Evolutionary conservation across 2,329 filamentous ascomycete genomes (phyloP).

Genomic region (Coleophoma eucalyptorum): DNA sequence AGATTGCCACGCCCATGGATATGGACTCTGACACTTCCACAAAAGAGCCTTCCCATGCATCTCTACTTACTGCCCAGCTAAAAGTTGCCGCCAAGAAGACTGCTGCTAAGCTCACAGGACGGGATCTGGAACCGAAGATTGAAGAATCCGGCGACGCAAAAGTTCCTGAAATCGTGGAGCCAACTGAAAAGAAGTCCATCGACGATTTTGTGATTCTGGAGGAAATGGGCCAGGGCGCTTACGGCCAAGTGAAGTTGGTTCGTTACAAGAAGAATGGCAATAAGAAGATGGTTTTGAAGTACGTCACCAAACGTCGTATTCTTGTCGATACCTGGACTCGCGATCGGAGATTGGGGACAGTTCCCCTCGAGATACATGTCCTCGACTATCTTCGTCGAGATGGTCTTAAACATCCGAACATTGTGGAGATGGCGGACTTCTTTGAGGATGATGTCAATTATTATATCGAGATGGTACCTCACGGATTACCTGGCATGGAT

Average conservation of each 20-base stretch:
- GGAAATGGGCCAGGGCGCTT: conserved; percentile 97
- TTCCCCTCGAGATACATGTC: conserved; percentile 95
- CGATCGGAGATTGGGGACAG: conserved; percentile 87
- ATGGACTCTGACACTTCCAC: conserved; percentile 48
- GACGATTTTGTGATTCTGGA: conserved; percentile 89
- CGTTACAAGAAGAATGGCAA: conserved; percentile 72
- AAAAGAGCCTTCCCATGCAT: conserved; percentile 34
- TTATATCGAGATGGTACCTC: conserved; percentile 97
- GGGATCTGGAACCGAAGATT: conserved; percentile 20
- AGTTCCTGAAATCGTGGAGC: conserved; percentile 29
- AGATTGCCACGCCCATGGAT: conserved; percentile 52
- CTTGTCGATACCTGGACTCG: conserved; percentile 98
- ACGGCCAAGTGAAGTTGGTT: conserved; percentile 94
- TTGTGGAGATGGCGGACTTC: conserved; percentile 70
- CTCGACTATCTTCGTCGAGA: conserved; percentile 85
- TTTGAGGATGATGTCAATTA: conserved; percentile 86
- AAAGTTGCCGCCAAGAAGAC: conserved; percentile 53
- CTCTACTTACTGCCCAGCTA: conserved; percentile 50
- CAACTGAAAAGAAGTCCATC: conserved; percentile 73
- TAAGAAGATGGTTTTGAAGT: conserved; percentile 92
- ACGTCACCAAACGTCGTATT: conserved; percentile 94
- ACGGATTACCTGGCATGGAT: conserved; percentile 95
- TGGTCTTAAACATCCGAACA: conserved; percentile 62
- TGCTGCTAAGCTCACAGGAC: conserved; percentile 47
- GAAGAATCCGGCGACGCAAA: conserved; percentile 29